Conservation (phyloP, 495 filamentous ascomycete genomes). For the Niebla homalea region DNA sequence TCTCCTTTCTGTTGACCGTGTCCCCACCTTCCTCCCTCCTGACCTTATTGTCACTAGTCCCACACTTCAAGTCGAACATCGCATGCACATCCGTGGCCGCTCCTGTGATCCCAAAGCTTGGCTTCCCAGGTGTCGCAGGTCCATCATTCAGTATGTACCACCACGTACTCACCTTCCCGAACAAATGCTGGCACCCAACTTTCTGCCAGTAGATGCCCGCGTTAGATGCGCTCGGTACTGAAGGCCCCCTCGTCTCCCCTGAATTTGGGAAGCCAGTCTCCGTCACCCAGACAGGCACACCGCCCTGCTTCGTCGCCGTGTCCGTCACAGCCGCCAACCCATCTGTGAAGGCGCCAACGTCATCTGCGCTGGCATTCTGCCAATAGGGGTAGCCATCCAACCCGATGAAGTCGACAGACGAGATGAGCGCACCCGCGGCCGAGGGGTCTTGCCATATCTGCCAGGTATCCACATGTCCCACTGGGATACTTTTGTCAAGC, state of each 20-base stretch:
- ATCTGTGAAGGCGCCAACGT: slow-evolving; percentile 42
- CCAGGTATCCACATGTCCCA: slow-evolving; percentile 93
- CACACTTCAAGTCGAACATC: slow-evolving; percentile 1
- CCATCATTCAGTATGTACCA: slow-evolving; percentile 27
- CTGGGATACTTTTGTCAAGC: slow-evolving; percentile 18
- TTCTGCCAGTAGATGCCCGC: slow-evolving; percentile 68
- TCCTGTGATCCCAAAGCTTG: not conserved
- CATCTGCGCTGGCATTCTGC: slow-evolving; percentile 52
- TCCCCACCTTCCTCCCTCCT: not conserved
- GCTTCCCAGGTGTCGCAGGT: not conserved
- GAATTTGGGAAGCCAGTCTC: slow-evolving; percentile 81
- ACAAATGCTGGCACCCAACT: slow-evolving; percentile 54
- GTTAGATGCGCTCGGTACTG: slow-evolving; percentile 51
- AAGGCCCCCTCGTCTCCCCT: slow-evolving; percentile 46
- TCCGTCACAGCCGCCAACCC: slow-evolving; percentile 52
- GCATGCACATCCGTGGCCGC: not conserved
- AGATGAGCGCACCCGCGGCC: slow-evolving; percentile 55
- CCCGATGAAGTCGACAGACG: slow-evolving; percentile 62
- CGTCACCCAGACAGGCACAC: slow-evolving; percentile 65
- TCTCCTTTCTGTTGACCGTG: not conserved
- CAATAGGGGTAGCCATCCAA: slow-evolving; percentile 60
- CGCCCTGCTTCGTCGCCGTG: slow-evolving; percentile 42
- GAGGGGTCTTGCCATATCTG: slow-evolving; percentile 64
- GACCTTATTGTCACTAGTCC: not conserved
- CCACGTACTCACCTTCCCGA: slow-evolving; percentile 56